Base-by-base conservation (phyloP, 768 basidiomycete genomes). In the Hydnomerulius pinastri region DNA sequence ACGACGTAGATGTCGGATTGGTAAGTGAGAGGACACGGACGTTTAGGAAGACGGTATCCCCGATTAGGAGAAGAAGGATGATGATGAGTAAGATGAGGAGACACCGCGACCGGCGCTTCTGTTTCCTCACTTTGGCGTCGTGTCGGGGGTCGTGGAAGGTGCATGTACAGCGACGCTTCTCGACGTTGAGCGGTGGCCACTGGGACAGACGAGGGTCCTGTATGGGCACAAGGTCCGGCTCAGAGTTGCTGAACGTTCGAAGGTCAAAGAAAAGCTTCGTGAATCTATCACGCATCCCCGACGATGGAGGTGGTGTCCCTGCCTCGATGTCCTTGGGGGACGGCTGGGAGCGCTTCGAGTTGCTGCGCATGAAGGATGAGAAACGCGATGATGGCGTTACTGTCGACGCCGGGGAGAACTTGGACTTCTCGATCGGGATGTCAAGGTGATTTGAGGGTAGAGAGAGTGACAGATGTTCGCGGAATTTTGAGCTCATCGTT, bases 401-500 rank as follows among this genome's bases (percentile, higher is more conserved):
- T 11, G 72, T 70, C 9, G 75, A 74, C n/a, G 72, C 71, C 30
- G 77, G 73, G 17, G 77, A 77, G 61, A 77, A 76, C 40, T 64
- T 74, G 37, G 76, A 77, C 3, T 51, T 49, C 48, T 70, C 69
- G 43, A 69, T 30, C 3, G 61, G 62, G 12, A 49, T 9, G 45
- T 58, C 39, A n/a, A 27, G 27, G 46, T 52, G 33, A 10, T 48
- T 40, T 24, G 51, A 42, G 17, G 58, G 53, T 33, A 38, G 30
- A 25, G 51, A 29, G 13, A 70, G 33, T 18, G 65, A 67, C 15
- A 69, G 57, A 35, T 69, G 64, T 44, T 69, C 67, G 32, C 61
- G 62, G 48, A 69, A 69, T 28, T 59, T 66, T 3, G 66, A 68
- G 55, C 50, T 52, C 66, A 66, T 68, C 54, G 43, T 48, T 4